Conservation (phyloP, 2,329 filamentous ascomycete species). For the Fonsecaea pedrosoi region DNA sequence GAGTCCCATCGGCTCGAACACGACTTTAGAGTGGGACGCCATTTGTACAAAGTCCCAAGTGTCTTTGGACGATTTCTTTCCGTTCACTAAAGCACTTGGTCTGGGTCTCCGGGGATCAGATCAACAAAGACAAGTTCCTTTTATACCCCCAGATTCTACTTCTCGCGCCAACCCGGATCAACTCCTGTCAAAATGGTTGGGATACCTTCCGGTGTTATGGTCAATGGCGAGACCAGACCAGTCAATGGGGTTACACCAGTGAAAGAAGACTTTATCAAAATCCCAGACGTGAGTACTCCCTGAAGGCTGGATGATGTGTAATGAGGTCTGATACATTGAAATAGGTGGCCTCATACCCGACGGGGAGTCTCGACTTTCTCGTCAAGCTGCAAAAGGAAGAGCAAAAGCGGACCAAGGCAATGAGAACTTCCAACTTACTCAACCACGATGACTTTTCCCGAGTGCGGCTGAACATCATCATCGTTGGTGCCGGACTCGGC, state of each 20-base stretch:
- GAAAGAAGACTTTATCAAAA: constrained; percentile 41
- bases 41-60: constrained; percentile 12
- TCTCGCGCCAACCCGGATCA: not conserved
- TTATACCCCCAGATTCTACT: not conserved
- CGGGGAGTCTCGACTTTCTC: constrained; percentile 34
- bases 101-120: not conserved
- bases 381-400: constrained; percentile 31
- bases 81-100: constrained; percentile 2
- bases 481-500: constrained; percentile 45
- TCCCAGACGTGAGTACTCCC: constrained; percentile 29
- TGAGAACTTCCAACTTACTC: constrained; percentile 16
- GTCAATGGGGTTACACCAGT: constrained; percentile 46
- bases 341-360: constrained; percentile 34
- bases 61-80: not conserved
- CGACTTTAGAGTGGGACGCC: not conserved
- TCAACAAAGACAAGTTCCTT: constrained; percentile 1
- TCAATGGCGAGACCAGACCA: constrained; percentile 46
- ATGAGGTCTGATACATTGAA: not conserved
- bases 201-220: constrained; percentile 10
- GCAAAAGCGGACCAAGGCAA: constrained; percentile 24
- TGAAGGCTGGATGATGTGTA: not conserved
- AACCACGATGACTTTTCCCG: constrained; percentile 19
- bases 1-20: not conserved
- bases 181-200: constrained; percentile 5
- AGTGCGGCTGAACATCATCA: constrained; percentile 47